A percentile compares a stretch with the other conserved stretches of the same genome.
Evolutionary conservation across 1,284 basidiomycete species (phyloP).

Genomic region (Pseudozyma flocculosa): DNA sequence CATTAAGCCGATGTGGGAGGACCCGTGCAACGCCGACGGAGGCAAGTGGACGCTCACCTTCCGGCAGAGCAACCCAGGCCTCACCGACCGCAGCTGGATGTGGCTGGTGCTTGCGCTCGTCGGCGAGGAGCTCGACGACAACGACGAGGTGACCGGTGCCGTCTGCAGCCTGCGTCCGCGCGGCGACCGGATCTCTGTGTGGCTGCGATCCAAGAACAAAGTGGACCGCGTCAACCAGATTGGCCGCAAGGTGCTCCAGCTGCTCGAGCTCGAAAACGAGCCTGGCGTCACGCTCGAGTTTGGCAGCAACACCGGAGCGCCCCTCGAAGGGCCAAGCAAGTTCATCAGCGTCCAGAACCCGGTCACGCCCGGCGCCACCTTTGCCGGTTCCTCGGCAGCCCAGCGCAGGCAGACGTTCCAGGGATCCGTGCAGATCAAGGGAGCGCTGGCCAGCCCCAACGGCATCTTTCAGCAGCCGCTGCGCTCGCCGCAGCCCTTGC

Average conservation of each 20-base stretch:
- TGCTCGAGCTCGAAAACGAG: conserved; percentile 68
- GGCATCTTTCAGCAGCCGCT: no score
- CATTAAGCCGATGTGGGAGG: conserved; percentile 92
- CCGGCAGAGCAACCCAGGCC: conserved; percentile 70
- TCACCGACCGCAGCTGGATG: conserved; percentile 84
- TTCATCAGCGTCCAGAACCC: conserved; percentile 13
- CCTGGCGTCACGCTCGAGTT: conserved; percentile 34
- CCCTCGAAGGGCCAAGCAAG: conserved; percentile 3
- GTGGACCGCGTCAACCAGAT: conserved; percentile 79
- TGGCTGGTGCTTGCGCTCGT: conserved; percentile 88
- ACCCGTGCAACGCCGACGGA: conserved; percentile 82
- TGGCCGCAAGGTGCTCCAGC: conserved; percentile 75
- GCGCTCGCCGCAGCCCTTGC: no score
- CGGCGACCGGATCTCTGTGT: conserved; percentile 84
- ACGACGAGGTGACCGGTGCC: conserved; percentile 75
- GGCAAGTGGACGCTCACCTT: conserved; percentile 94
- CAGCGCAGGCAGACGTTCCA: no score
- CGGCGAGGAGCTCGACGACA: conserved; percentile 83
- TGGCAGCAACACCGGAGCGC: conserved; percentile 12
- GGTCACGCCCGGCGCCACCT: background rate
- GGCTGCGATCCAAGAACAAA: conserved; percentile 80
- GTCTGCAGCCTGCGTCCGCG: conserved; percentile 84
- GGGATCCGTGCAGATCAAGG: no score
- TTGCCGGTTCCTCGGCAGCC: no score
- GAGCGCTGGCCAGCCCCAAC: no score